phyloP scores from a whole-genome alignment of 108 stramenopile genomes.

The Mediolabrus comicus region DNA sequence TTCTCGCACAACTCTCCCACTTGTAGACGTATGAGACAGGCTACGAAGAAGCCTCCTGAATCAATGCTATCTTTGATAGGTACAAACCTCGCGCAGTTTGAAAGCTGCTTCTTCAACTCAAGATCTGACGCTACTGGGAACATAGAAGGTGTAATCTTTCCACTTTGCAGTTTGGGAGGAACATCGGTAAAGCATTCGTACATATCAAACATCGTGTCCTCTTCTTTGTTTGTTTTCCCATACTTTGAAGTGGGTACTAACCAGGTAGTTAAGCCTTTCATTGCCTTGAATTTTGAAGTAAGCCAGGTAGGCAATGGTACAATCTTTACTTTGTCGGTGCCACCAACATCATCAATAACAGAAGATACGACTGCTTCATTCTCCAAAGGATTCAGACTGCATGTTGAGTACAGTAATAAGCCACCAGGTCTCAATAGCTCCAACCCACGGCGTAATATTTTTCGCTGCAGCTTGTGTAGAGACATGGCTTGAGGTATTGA shows the following conservation, averaged over 20 bases:
- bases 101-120: neutral
- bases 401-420: conserved; percentile 90
- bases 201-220: neutral
- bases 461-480: conserved; percentile 75
- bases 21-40: conserved; percentile 5
- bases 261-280: conserved; percentile 4
- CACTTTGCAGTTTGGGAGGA: conserved; percentile 1
- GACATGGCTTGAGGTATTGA: conserved; percentile 33
- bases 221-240: neutral
- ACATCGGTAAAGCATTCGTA: conserved; percentile 2
- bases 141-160: conserved; percentile 5
- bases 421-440: conserved; percentile 78
- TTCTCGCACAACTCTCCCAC: conserved; percentile 1
- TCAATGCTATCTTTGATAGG: conserved; percentile 5
- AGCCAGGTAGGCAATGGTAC: neutral
- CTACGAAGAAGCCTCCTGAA: conserved; percentile 14
- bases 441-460: conserved; percentile 63
- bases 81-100: conserved; percentile 4
- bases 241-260: conserved; percentile 4
- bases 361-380: conserved; percentile 95
- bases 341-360: conserved; percentile 7
- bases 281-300: neutral
- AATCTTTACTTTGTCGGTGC: conserved; percentile 3
- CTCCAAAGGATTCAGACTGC: conserved; percentile 93
- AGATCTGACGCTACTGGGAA: conserved; percentile 1